Percentiles rank a stretch among this genome's conserved stretches.
These are phyloP conservation scores for Hortiboletus flavorubellus DNA, from an alignment of 768 basidiomycete species.

Conservation along the genomic window DNA sequence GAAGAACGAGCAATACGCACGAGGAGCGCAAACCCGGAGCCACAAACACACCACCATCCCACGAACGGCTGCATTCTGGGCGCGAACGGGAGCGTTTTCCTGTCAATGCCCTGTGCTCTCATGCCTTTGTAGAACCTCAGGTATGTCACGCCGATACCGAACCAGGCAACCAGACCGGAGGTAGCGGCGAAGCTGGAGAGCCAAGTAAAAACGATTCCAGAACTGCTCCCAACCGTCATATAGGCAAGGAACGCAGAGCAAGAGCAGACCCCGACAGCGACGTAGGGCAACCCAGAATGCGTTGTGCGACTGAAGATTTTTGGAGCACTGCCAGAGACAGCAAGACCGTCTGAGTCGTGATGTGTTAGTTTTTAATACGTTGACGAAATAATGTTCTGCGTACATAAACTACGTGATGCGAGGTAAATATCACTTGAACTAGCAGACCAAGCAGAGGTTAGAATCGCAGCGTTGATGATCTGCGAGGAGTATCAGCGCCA, in stretches of 20 bases:
- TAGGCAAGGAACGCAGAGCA: conserved; percentile 38
- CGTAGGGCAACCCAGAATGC: conserved; percentile 42
- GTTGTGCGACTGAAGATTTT: conserved; percentile 44
- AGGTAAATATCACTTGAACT: conserved; percentile 5
- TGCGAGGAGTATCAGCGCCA: not conserved
- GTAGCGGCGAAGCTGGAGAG: conserved; percentile 35
- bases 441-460: conserved; percentile 5
- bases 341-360: conserved; percentile 46
- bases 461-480: conserved; percentile 5
- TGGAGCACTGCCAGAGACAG: conserved; percentile 52
- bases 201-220: conserved; percentile 43
- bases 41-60: conserved; percentile 35
- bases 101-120: conserved; percentile 46
- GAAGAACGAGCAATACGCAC: conserved; percentile 25
- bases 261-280: conserved; percentile 31
- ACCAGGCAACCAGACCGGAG: conserved; percentile 43
- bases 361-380: not conserved
- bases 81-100: conserved; percentile 44
- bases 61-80: conserved; percentile 41
- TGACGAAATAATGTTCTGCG: not conserved
- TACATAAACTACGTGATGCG: conserved; percentile 4
- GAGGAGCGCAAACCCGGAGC: conserved; percentile 29
- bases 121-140: conserved; percentile 47
- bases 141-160: conserved; percentile 44
- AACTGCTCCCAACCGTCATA: conserved; percentile 36